Evolutionary conservation across 805 yeast genomes (phyloP).

Genomic region (Ogataea trehalophila): DNA sequence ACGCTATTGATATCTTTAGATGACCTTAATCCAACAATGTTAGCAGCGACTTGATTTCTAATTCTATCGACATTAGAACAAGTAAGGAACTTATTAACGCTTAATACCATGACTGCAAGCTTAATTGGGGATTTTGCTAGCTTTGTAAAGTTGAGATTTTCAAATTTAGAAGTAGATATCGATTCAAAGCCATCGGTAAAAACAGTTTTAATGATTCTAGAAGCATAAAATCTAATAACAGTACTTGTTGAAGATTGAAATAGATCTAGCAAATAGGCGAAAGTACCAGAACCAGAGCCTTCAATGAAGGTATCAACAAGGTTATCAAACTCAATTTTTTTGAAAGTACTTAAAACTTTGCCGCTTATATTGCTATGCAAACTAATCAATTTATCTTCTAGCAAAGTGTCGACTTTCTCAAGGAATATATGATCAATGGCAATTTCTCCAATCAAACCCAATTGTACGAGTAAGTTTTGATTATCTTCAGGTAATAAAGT

Average conservation of each 20-base stretch:
- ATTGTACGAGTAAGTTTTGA: constrained; percentile 7
- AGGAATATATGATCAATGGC: constrained; percentile 35
- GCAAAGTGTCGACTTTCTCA: neutral
- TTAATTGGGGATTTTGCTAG: constrained; percentile 31
- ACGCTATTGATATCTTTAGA: constrained; percentile 34
- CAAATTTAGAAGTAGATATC: constrained; percentile 12
- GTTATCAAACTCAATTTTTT: neutral
- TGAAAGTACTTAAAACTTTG: neutral
- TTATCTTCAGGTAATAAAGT: neutral
- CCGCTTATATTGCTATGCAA: constrained; percentile 5
- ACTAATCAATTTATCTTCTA: constrained; percentile 6
- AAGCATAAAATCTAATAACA: constrained; percentile 27
- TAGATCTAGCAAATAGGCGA: constrained; percentile 1
- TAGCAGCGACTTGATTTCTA: constrained; percentile 61
- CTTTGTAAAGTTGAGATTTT: constrained; percentile 27
- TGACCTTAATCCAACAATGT: constrained; percentile 48
- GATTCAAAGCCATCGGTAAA: constrained; percentile 29
- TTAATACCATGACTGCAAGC: constrained; percentile 32
- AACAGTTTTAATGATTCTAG: constrained; percentile 30
- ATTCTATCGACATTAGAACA: constrained; percentile 42
- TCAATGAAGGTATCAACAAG: neutral
- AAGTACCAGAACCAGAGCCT: neutral
- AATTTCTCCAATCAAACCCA: constrained; percentile 34
- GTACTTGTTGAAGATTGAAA: neutral
- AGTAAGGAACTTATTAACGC: constrained; percentile 32